Conservation (phyloP, 2,329 filamentous ascomycete genomes). For the Epichloe bromicola region DNA sequence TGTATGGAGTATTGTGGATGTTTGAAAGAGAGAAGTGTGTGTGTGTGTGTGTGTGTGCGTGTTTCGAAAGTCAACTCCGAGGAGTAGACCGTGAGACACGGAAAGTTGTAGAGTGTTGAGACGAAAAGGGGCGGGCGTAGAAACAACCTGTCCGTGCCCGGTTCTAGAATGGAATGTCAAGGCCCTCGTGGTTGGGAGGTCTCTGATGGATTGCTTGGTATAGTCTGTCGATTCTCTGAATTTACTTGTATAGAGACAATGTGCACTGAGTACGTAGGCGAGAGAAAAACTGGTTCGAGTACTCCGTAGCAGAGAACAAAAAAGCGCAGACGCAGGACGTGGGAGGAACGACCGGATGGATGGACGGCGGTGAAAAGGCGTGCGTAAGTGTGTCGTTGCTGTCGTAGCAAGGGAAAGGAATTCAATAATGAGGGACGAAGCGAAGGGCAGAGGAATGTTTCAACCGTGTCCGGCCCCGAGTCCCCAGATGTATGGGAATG, state of each 20-base stretch:
- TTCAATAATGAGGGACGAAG: constrained; percentile 7
- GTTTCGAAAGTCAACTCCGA: constrained; percentile 1
- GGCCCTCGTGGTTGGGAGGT: not conserved
- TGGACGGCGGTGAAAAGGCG: not conserved
- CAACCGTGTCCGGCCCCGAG: not conserved
- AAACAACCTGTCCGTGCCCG: not conserved
- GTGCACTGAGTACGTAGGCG: not conserved
- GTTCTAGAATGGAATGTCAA: not conserved
- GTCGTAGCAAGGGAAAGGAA: constrained; percentile 9
- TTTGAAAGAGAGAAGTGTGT: not conserved
- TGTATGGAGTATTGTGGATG: constrained; percentile 1
- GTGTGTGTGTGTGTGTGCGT: not conserved
- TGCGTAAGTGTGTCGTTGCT: constrained; percentile 1
- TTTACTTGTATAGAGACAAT: not conserved
- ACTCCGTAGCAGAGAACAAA: not conserved
- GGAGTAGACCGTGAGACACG: constrained; percentile 8
- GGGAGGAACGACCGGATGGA: not conserved
- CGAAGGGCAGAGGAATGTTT: constrained; percentile 6
- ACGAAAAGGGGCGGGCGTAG: not conserved
- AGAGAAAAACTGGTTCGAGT: not conserved
- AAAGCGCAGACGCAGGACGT: constrained; percentile 4
- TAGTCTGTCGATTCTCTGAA: not conserved
- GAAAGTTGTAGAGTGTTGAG: not conserved
- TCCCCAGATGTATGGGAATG: constrained; percentile 2
- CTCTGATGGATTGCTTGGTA: not conserved